Evolutionary conservation across 805 yeast species (phyloP).

Genomic region (Cyberlindnera galapagoensis): DNA sequence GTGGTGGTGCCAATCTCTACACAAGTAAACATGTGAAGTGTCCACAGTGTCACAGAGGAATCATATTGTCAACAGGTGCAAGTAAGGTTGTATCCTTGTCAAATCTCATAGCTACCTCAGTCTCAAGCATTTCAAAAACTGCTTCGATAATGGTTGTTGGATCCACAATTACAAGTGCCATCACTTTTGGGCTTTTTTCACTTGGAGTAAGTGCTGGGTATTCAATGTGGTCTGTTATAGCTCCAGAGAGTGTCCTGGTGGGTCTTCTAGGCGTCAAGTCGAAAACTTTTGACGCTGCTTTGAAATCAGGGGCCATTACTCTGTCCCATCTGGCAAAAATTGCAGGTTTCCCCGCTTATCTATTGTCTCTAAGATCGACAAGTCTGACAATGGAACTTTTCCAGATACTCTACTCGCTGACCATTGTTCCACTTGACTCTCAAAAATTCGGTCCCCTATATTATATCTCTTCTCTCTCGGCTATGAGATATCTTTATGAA

Average conservation of each 20-base stretch:
- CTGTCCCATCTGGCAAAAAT: slow-evolving; percentile 15
- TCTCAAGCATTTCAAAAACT: slow-evolving; percentile 2
- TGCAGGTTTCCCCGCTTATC: slow-evolving; percentile 26
- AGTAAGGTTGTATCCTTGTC: slow-evolving; percentile 9
- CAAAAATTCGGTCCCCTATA: slow-evolving; percentile 6
- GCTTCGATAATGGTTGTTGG: slow-evolving; percentile 9
- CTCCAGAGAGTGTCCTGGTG: slow-evolving; percentile 28
- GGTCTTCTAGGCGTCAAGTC: slow-evolving; percentile 23
- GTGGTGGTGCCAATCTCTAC: slow-evolving; percentile 3
- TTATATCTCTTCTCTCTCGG: slow-evolving; percentile 9
- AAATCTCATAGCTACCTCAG: slow-evolving; percentile 15
- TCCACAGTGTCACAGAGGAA: slow-evolving; percentile 32
- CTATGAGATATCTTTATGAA: slow-evolving; percentile 13
- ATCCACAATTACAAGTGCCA: slow-evolving; percentile 18
- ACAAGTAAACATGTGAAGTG: slow-evolving; percentile 22
- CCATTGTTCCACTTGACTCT: neutral
- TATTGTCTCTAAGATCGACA: slow-evolving; percentile 21
- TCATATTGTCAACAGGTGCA: slow-evolving; percentile 22
- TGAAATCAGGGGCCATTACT: slow-evolving; percentile 6
- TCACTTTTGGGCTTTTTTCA: slow-evolving; percentile 18
- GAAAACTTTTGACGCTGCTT: slow-evolving; percentile 12
- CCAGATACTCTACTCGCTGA: slow-evolving; percentile 12
- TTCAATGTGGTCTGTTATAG: slow-evolving; percentile 22
- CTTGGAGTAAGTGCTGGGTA: slow-evolving; percentile 24
- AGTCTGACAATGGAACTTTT: slow-evolving; percentile 15